These are phyloP conservation scores for Aureobasidium sp. DNA, from an alignment of 2,329 filamentous ascomycete species.

Conservation along the genomic window DNA sequence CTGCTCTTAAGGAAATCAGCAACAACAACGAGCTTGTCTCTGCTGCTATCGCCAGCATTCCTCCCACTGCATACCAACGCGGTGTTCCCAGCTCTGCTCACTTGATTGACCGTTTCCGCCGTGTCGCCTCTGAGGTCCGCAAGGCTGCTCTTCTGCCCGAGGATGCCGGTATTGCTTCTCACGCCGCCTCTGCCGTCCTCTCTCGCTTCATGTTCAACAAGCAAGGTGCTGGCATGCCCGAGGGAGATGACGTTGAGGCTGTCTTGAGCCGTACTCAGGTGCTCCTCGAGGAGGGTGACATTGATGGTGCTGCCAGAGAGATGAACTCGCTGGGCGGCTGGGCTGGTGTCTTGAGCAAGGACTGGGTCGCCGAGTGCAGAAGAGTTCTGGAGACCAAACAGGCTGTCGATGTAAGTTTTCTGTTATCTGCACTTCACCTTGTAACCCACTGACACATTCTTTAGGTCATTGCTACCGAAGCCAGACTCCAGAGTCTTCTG, in stretches of 20 bases:
- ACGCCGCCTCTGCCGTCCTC: conserved; percentile 81
- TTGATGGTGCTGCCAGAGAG: conserved; percentile 86
- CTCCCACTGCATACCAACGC: conserved; percentile 85
- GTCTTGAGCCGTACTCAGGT: conserved; percentile 85
- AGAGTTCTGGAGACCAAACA: conserved; percentile 93
- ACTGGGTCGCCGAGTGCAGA: conserved; percentile 87
- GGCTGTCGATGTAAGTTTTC: conserved; percentile 75
- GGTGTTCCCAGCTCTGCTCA: conserved; percentile 78
- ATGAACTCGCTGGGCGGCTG: conserved; percentile 91
- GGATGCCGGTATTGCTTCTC: conserved; percentile 87
- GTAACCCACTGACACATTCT: conserved; percentile 19
- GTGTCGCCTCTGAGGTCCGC: conserved; percentile 83
- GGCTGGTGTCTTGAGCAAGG: conserved; percentile 89
- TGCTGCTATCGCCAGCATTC: conserved; percentile 93
- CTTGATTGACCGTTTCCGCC: conserved; percentile 91
- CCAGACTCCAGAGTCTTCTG: conserved; percentile 77
- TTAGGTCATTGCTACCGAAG: conserved; percentile 83
- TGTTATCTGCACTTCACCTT: background rate
- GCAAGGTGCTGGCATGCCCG: conserved; percentile 61
- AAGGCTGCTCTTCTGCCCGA: conserved; percentile 91
- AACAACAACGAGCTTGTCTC: conserved; percentile 69
- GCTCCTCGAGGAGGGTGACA: conserved; percentile 82
- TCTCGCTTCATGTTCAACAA: conserved; percentile 97
- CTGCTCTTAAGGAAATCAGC: conserved; percentile 88
- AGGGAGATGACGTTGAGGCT: conserved; percentile 86